These are phyloP conservation scores for Uronychia setigera DNA, from an alignment of 73 alveolate species.

Conservation along the genomic window DNA sequence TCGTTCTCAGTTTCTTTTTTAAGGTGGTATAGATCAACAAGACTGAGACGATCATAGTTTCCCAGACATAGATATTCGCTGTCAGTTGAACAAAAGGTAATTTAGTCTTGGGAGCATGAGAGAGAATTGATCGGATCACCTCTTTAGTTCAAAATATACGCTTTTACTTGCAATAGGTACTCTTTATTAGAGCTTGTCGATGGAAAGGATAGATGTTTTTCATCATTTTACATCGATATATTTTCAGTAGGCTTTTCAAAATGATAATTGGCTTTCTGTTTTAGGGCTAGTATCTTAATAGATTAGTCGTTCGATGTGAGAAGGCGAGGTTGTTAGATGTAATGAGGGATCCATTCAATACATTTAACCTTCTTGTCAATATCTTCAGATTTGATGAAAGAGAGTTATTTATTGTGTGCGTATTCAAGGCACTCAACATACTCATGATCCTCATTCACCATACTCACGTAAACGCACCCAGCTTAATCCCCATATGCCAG, in stretches of 20 bases:
- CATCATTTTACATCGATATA: too few species aligned
- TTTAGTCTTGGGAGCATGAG: background rate
- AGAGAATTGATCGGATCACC: too few species aligned
- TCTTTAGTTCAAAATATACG: too few species aligned
- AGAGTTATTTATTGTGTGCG: background rate
- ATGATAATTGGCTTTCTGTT: too few species aligned
- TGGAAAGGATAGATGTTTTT: too few species aligned
- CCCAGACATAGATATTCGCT: background rate
- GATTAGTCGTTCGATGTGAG: background rate
- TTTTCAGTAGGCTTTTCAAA: too few species aligned
- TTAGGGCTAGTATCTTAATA: background rate
- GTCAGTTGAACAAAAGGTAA: background rate
- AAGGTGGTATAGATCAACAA: background rate
- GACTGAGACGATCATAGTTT: background rate
- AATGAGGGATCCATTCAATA: background rate
- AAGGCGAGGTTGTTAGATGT: background rate
- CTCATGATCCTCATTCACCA: background rate
- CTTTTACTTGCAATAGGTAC: too few species aligned
- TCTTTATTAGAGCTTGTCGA: too few species aligned
- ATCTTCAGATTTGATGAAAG: background rate
- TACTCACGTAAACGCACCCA: background rate
- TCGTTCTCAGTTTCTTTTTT: background rate
- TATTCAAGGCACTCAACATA: background rate
- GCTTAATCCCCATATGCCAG: background rate
- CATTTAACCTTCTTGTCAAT: background rate